Evolutionary conservation across 805 yeast genomes (phyloP), one percentile per base, ranked within the genome.

Genomic region (Myxozyma nipponensis): DNA sequence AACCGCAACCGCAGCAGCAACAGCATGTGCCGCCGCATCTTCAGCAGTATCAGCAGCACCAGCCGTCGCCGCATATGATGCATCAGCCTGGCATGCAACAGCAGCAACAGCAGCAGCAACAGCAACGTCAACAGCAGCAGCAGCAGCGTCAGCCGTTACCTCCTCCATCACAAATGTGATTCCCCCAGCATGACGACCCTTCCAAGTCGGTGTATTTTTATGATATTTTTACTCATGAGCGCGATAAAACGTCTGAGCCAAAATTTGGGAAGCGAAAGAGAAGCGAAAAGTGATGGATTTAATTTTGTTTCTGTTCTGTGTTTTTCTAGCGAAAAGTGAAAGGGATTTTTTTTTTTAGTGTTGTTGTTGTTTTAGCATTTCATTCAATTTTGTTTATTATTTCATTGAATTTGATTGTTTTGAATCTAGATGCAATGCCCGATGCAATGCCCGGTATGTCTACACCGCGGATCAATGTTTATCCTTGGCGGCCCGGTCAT

Each of bases 91-190:
- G 41, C 4, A 44, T 35, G 40, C 47, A 32, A 7, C 37, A 25
- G 18, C 54, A 56, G n/a, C 58, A 45, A n/a, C 48, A 46, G 24
- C 44, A 43, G 35, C 54, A 34, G 53, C 57, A 38, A 43, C 52
- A 28, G 19, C 48, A 23, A 39, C 44, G 28, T 13, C 52, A 21
- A 23, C 49, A 49, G 17, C 59, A 39, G 17, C 50, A 42, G 39
- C 59, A 39, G 18, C 48, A 24, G 18, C 46, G 19, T 10, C 46
- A 34, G 25, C 52, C 39, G 19, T 46, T 36, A 7, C 56, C 42
- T 21, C 52, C 40, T 44, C 52, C 49, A 18, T 50, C 42, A 6
- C 51, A 42, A 28, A 38, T 48, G 30, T 44, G 44, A 28, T 28
- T 36, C 9, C n/a, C 41, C 5, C 35, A 23, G 43, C 47, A 35